A percentile compares a stretch with the other conserved stretches of the same genome.
These are phyloP conservation scores for Meyerozyma smithsonii DNA, from an alignment of 1,139 yeast species.

Conservation along the genomic window DNA sequence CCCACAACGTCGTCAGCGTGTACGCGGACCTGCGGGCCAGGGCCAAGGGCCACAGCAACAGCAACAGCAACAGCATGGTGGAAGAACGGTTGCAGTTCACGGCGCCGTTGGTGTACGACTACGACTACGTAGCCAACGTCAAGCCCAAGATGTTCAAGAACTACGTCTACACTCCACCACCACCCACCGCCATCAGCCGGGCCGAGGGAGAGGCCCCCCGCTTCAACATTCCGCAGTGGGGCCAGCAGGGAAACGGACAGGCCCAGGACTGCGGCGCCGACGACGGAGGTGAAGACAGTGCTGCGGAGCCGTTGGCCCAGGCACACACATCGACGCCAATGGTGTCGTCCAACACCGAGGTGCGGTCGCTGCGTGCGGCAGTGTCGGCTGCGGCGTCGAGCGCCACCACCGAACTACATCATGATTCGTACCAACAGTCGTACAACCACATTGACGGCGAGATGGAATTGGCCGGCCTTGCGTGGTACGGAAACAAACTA, in stretches of 20 bases:
- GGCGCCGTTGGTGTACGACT: conserved; percentile 44
- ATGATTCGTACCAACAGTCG: conserved; percentile 16
- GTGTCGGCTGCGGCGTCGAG: conserved; percentile 3
- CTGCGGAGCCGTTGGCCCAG: conserved; percentile 12
- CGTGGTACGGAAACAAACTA: conserved; percentile 33
- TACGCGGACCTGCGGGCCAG: conserved; percentile 7
- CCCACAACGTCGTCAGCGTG: conserved; percentile 11
- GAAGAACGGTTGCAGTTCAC: conserved; percentile 15
- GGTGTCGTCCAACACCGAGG: background rate
- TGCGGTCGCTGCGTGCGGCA: conserved; percentile 2
- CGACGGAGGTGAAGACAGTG: no score
- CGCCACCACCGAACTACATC: conserved; percentile 10
- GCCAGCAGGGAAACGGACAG: conserved; percentile 4
- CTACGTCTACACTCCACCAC: conserved; percentile 29
- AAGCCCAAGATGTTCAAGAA: conserved; percentile 39
- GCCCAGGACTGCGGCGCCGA: conserved; percentile 4
- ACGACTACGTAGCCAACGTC: conserved; percentile 32
- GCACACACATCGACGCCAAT: conserved; percentile 6
- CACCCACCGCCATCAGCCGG: conserved; percentile 8
- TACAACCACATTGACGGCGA: conserved; percentile 42
- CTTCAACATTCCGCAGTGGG: conserved; percentile 24
- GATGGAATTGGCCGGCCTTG: conserved; percentile 42
- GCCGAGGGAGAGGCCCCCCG: conserved; percentile 13
- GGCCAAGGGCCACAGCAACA: no score
- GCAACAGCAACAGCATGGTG: no score